Evolutionary conservation across 768 basidiomycete species (phyloP).

Genomic region (Auricularia cornea): DNA sequence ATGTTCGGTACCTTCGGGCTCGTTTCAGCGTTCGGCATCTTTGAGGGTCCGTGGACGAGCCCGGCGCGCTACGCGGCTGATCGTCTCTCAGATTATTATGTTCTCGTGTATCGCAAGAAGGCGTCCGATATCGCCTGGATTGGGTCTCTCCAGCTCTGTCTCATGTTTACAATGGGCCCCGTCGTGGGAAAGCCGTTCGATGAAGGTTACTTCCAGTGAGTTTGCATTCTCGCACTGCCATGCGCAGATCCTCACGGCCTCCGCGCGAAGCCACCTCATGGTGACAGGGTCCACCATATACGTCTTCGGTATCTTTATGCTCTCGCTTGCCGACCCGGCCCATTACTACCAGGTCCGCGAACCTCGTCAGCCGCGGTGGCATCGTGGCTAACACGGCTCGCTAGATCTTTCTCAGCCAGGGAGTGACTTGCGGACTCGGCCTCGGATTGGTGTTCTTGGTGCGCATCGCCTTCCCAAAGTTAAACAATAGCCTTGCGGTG

Average conservation of each 20-base stretch:
- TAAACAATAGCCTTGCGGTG: not conserved
- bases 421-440: slow-evolving; percentile 16
- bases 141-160: slow-evolving; percentile 24
- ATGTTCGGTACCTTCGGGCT: slow-evolving; percentile 15
- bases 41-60: not conserved
- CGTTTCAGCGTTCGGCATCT: not conserved
- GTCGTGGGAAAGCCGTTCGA: slow-evolving; percentile 26
- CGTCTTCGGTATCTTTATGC: slow-evolving; percentile 28
- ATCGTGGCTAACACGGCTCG: too few species aligned
- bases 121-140: slow-evolving; percentile 28
- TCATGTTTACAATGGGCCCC: slow-evolving; percentile 22
- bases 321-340: slow-evolving; percentile 28
- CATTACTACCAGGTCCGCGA: slow-evolving; percentile 29
- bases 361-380: too few species aligned
- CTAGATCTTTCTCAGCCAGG: slow-evolving; percentile 17
- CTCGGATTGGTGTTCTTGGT: slow-evolving; percentile 14
- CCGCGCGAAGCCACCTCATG: slow-evolving; percentile 15
- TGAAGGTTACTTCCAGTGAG: slow-evolving; percentile 20
- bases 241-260: too few species aligned
- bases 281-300: slow-evolving; percentile 20
- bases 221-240: too few species aligned
- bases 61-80: not conserved
- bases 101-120: slow-evolving; percentile 22
- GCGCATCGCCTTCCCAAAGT: not conserved
- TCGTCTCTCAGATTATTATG: slow-evolving; percentile 15